A percentile compares a stretch with the other conserved stretches of the same genome.
phyloP scores from a whole-genome alignment of 441 rosid species.

The Populus hybrid region DNA sequence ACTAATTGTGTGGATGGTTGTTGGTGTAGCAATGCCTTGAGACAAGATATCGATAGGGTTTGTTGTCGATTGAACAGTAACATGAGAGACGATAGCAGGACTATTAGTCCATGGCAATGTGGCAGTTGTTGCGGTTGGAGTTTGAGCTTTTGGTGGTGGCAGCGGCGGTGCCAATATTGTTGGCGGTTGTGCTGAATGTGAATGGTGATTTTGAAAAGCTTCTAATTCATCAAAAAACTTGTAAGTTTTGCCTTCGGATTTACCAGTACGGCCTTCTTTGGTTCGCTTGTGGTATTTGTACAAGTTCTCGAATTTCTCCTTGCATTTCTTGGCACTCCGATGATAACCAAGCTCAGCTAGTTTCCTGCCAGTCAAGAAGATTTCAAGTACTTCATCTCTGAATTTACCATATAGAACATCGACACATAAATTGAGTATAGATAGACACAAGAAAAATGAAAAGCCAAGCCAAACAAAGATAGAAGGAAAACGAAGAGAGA shows the following conservation, averaged over 20 bases:
- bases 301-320: constrained; percentile 89
- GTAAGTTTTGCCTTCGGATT: constrained; percentile 65
- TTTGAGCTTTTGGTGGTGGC: constrained; percentile 13
- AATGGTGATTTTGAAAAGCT: constrained; percentile 45
- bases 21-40: constrained; percentile 4
- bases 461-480: not conserved
- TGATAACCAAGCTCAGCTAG: constrained; percentile 70
- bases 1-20: constrained; percentile 21
- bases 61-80: constrained; percentile 35
- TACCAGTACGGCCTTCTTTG: constrained; percentile 66
- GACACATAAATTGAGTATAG: not conserved
- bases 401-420: not conserved
- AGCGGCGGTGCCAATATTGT: constrained; percentile 1
- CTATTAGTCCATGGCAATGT: constrained; percentile 21
- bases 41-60: not conserved
- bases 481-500: not conserved
- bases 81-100: constrained; percentile 11
- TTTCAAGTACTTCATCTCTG: constrained; percentile 6
- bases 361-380: constrained; percentile 44
- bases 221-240: constrained; percentile 76
- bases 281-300: constrained; percentile 89
- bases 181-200: constrained; percentile 16
- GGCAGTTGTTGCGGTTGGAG: not conserved
- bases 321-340: constrained; percentile 91
- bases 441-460: not conserved